phyloP scores from a whole-genome alignment of 2,329 filamentous ascomycete species.

The Microdochium nivale region DNA sequence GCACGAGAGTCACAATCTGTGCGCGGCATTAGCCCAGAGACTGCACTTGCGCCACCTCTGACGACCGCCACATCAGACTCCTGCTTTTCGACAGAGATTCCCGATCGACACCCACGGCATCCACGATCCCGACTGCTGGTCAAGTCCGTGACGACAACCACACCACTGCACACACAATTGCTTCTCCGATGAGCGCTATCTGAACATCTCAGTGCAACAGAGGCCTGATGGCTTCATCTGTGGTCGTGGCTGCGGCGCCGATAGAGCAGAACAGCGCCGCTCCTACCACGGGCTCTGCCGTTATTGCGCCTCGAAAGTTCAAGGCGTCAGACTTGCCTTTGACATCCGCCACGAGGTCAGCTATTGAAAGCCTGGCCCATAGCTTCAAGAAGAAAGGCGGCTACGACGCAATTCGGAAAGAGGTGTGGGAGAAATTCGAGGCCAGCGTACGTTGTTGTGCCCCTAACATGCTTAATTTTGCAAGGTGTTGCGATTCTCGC shows the following conservation, averaged over 20 bases:
- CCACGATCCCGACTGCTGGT: too few species aligned
- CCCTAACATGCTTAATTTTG: not conserved
- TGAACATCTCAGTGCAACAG: not conserved
- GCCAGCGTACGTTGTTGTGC: constrained; percentile 45
- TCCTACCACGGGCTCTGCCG: not conserved
- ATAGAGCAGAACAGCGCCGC: not conserved
- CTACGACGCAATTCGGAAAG: constrained; percentile 70
- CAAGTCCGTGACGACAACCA: too few species aligned
- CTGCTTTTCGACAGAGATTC: too few species aligned
- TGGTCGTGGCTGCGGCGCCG: not conserved
- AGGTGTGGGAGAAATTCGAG: constrained; percentile 68
- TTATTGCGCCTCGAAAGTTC: constrained; percentile 36
- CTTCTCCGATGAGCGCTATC: not conserved
- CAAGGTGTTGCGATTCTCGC: not conserved
- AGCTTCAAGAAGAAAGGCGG: constrained; percentile 82
- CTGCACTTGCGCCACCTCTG: too few species aligned
- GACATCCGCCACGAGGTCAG: constrained; percentile 61
- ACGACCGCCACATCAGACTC: too few species aligned
- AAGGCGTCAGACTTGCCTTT: constrained; percentile 70
- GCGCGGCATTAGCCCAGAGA: too few species aligned
- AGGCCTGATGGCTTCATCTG: not conserved
- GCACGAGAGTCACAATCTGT: too few species aligned
- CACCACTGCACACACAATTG: not conserved
- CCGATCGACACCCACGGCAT: too few species aligned
- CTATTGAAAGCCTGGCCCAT: constrained; percentile 68